Evolutionary conservation across 495 filamentous ascomycete genomes (phyloP), one percentile per base, ranked within the genome.

Genomic region (Xylaria nigripes): DNA sequence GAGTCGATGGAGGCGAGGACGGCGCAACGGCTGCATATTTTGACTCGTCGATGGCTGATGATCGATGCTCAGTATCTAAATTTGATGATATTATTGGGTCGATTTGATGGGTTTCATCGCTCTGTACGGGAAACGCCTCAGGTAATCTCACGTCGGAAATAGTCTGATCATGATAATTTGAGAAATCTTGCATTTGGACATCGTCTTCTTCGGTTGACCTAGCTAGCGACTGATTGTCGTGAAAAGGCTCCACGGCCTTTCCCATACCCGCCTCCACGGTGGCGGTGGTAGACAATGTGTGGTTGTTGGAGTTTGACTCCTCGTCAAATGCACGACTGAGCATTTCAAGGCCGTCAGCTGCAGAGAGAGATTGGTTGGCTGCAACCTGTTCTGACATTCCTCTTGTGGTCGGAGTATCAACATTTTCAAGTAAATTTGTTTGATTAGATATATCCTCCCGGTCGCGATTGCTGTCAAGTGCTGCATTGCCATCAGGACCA

Each of bases 301-400:
- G 48, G 51, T 25, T 59, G 52, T 51, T 62, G 52, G 40, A 24
- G 23, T 48, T 59, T 18, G 51, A 46, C 47, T 64, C 63, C n/a
- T 24, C 43, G 44, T 61, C 55, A 8, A 59, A 55, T 15, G 21
- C 51, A 23, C 55, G 61, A 36, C 59, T 62, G 15, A 67, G 41
- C 2, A 67, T 55, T 18, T 64, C 64, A 23, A 64, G 64, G 9
- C 64, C 64, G 6, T 64, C 59, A 38, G 59, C 61, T 13, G 61
- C 61, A 9, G 61, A 62, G 16, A 58, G 38, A 9, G 57, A 45
- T 7, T 55, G 48, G 10, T n/a, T 19, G 18, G n/a, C 8, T 6
- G 46, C 29, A 15, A 36, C 32, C 24, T 62, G 51, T n/a, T 38
- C 46, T 21, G 7, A 1, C 51, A 50, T 23, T 16, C 21, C 51